A percentile compares a stretch with the other conserved stretches of the same genome.
phyloP scores from a whole-genome alignment of 805 yeast genomes.

The Cyberlindnera misumaiensis region DNA sequence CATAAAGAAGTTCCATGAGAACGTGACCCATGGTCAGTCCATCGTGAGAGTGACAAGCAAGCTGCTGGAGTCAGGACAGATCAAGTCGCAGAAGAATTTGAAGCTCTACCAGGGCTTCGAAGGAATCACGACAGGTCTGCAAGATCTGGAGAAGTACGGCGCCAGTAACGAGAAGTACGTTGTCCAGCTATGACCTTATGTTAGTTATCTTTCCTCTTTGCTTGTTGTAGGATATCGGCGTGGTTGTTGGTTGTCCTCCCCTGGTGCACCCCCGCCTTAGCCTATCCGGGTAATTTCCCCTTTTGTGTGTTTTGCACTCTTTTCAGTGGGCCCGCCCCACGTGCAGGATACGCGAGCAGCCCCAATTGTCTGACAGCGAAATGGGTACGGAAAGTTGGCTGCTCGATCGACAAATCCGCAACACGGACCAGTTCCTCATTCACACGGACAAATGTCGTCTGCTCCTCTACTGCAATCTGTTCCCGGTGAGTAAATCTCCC shows the following conservation, averaged over 20 bases:
- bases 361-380: too few relatives aligned
- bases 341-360: too few relatives aligned
- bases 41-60: constrained; percentile 29
- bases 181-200: constrained; percentile 24
- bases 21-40: constrained; percentile 29
- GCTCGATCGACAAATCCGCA: too few relatives aligned
- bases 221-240: too few relatives aligned
- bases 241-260: too few relatives aligned
- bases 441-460: constrained; percentile 48
- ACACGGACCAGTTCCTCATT: not conserved
- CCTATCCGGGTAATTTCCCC: too few relatives aligned
- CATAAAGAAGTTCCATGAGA: constrained; percentile 39
- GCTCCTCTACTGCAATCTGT: constrained; percentile 68
- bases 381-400: too few relatives aligned
- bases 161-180: constrained; percentile 38
- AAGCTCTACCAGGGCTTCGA: constrained; percentile 31
- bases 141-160: constrained; percentile 33
- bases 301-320: too few relatives aligned
- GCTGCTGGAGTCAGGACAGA: constrained; percentile 22
- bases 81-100: constrained; percentile 30
- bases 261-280: too few relatives aligned
- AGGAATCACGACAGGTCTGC: constrained; percentile 29
- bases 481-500: constrained; percentile 40
- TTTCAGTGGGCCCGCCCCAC: too few relatives aligned
- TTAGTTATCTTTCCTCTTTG: too few relatives aligned